Base-by-base conservation (phyloP, 2,329 filamentous ascomycete genomes). In the Xenosphaeropsis pyriputrescens region DNA sequence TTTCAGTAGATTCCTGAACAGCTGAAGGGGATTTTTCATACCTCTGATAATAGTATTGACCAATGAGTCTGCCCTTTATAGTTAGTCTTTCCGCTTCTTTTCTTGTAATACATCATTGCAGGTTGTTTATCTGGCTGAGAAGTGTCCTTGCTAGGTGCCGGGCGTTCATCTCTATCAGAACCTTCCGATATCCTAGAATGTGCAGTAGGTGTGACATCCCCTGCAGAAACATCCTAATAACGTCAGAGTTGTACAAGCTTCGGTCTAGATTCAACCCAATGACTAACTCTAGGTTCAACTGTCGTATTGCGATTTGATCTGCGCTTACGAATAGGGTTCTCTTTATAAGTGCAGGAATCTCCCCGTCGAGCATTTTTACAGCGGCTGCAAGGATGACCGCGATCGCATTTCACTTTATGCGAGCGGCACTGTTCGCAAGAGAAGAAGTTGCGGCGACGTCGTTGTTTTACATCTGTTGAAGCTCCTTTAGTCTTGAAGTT, bases 331-430 rank as follows among this genome's bases (percentile, higher is more conserved):
- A 11, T 26, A 26, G 18, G 37, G 37, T 12, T 33, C 16, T 19
- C 37, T n/a, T 16, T 34, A 42, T 14, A 42, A 41, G 13, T 40
- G 39, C 37, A 36, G 42, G 35, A 50, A 63, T 13, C 41, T 48
- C 38, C 61, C 64, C 4, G 45, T 45, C 33, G 47, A 44, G 32
- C 51, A 53, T 14, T 50, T 49, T 1, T 50, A 47, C 60, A 64
- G 41, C 57, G 57, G 12, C 44, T 39, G 42, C 62, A 66, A 4
- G 62, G 62, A 14, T 55, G 47, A n/a, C 50, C 55, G 1, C 61
- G 51, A 41, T 65, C 59, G 41, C 63, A 66, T 37, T 62, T 63
- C 48, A 65, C 57, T 46, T 66, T 66, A 29, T 62, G 57, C 14
- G 58, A 57, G 14, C 63, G 54, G 46, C 63, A 67, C 41, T 60